Evolutionary conservation across 805 yeast genomes (phyloP), one percentile per base, ranked within the genome.

Genomic region (Kodamaea kaohsiungensis): DNA sequence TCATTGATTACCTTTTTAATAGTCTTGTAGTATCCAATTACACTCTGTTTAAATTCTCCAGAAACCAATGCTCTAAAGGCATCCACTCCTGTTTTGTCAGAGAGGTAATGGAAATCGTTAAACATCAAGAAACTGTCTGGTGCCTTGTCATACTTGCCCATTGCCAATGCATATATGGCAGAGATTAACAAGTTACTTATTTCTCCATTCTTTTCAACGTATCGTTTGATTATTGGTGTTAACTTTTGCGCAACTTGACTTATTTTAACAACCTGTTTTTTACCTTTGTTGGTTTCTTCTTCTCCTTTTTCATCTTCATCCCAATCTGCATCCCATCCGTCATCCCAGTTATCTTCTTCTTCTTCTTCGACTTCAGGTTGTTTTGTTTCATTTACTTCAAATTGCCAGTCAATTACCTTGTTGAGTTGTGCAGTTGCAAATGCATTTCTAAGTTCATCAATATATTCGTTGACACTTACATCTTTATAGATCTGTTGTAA

Each of bases 21-120:
- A 13, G n/a, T 38, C 19, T 46, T 37, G 22, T 51, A 51, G 42
- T 51, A 46, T 19, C 27, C 49, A 15, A 51, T 22, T 10, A 51
- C 49, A 18, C 46, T 51, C 46, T 45, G 42, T 19, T 51, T 51
- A 39, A 39, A 51, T 27, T 51, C 53, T 7, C 15, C 37, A 13
- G 48, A 30, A 7, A 19, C 53, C 49, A 43, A 46, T 15, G n/a
- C 18, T 46, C 35, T 25, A 19, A 51, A 51, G 2, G 25, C 49
- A 7, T 37, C 53, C 12, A 46, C 15, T 46, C 58, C 18, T 2
- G 54, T 35, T 62, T 42, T 18, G 54, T 57, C 46, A 6, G 60
- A 48, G 3, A 76, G 59, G 22, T 63, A 66, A 33, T 59, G 56
- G 43, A 76, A 61, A 53, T 76, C 80, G 53, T 75, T 75, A 51